Conservation (phyloP, 1,284 basidiomycete species). For the Phlebopus sp. region DNA sequence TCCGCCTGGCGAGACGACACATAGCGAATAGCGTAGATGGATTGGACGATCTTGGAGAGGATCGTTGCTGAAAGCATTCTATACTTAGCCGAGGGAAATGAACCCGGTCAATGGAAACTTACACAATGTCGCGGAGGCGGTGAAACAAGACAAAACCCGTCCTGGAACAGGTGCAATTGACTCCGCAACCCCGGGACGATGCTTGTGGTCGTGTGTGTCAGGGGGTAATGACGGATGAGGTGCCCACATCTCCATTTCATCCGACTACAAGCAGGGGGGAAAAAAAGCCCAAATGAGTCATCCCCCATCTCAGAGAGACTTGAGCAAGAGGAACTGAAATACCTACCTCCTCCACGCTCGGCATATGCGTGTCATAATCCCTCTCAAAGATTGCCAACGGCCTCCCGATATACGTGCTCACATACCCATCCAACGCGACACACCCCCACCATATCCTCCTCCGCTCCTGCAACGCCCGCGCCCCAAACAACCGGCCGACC, state of each 20-base stretch:
- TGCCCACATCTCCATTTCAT: constrained; percentile 62
- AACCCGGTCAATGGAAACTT: constrained; percentile 27
- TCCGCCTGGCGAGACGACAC: constrained; percentile 55
- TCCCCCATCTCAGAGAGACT: neutral
- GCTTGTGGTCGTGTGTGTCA: constrained; percentile 29
- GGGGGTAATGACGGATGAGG: constrained; percentile 40
- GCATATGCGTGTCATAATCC: constrained; percentile 77
- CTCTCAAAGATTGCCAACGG: constrained; percentile 77
- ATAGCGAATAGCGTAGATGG: constrained; percentile 71
- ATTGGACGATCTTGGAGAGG: constrained; percentile 65
- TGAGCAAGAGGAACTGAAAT: constrained; percentile 8
- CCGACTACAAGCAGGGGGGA: constrained; percentile 36
- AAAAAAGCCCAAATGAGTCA: neutral
- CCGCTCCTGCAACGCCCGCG: constrained; percentile 69
- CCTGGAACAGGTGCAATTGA: constrained; percentile 40
- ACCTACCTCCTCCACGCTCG: constrained; percentile 60
- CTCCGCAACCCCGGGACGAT: constrained; percentile 16
- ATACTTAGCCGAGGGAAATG: constrained; percentile 5
- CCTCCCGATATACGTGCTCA: constrained; percentile 77
- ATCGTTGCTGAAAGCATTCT: constrained; percentile 49
- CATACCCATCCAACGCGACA: constrained; percentile 78
- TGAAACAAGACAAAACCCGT: constrained; percentile 72
- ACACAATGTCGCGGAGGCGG: constrained; percentile 71
- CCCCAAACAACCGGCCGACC: constrained; percentile 59
- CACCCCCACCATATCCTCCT: constrained; percentile 81